phyloP scores from a whole-genome alignment of 768 basidiomycete genomes.

The Lentinula guzmanii region DNA sequence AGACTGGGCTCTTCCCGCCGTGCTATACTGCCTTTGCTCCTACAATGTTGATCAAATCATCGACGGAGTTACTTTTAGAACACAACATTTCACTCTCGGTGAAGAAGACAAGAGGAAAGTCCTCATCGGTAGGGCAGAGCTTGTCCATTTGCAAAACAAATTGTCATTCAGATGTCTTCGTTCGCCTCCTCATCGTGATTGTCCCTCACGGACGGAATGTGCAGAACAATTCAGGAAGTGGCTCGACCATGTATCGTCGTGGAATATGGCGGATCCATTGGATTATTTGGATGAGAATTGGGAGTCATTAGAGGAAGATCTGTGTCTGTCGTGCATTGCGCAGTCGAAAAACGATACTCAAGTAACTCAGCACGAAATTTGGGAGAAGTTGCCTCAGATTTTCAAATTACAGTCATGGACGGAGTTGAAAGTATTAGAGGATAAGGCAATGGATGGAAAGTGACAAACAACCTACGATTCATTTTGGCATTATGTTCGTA shows the following conservation, averaged over 20 bases:
- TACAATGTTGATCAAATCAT: conserved; percentile 30
- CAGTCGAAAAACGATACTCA: conserved; percentile 14
- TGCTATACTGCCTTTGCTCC: conserved; percentile 31
- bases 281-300: conserved; percentile 26
- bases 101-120: conserved; percentile 23
- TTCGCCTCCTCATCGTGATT: conserved; percentile 11
- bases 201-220: conserved; percentile 14
- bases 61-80: conserved; percentile 25
- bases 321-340: conserved; percentile 18
- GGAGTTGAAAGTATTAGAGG: conserved; percentile 17
- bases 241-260: conserved; percentile 15
- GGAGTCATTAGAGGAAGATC: conserved; percentile 13
- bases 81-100: conserved; percentile 13
- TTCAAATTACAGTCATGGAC: conserved; percentile 24
- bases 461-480: background rate
- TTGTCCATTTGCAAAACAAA: conserved; percentile 2
- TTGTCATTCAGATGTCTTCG: conserved; percentile 11
- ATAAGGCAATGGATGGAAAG: conserved; percentile 11
- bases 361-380: conserved; percentile 20
- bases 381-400: conserved; percentile 23
- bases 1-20: conserved; percentile 27
- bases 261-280: conserved; percentile 25
- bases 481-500: background rate
- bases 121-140: conserved; percentile 21
- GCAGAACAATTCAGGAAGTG: conserved; percentile 14